Conservation (phyloP, 345 rosid species). For the Camelina neglecta region DNA sequence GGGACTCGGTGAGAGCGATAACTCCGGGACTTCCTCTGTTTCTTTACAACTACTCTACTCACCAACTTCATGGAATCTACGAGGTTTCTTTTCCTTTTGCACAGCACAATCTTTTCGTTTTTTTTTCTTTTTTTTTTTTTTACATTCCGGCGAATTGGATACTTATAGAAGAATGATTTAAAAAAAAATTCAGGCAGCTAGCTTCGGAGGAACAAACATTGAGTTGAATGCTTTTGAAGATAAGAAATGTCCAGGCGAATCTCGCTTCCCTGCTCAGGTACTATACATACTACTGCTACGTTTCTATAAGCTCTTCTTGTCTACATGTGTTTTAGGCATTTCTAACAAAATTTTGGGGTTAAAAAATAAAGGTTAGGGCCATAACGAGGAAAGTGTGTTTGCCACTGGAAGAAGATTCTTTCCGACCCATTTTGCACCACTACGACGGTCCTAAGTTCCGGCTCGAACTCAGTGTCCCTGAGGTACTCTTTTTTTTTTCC, state of each 20-base stretch:
- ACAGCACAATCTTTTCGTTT: too few species aligned
- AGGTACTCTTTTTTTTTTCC: slow-evolving; percentile 50
- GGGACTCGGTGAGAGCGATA: slow-evolving; percentile 96
- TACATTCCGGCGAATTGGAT: too few species aligned
- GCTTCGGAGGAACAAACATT: slow-evolving; percentile 98
- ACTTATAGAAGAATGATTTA: too few species aligned
- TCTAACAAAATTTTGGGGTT: not conserved
- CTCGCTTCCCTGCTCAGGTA: slow-evolving; percentile 96
- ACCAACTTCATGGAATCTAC: slow-evolving; percentile 95
- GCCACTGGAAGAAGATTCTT: slow-evolving; percentile 96
- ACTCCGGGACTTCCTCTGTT: slow-evolving; percentile 98
- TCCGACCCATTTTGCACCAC: slow-evolving; percentile 97
- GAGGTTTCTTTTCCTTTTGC: slow-evolving; percentile 43
- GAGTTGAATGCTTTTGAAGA: slow-evolving; percentile 95
- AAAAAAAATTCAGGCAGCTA: slow-evolving; percentile 52
- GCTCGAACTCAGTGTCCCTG: slow-evolving; percentile 88
- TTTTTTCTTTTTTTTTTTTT: too few species aligned
- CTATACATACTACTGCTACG: not conserved
- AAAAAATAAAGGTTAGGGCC: slow-evolving; percentile 55
- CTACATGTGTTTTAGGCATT: not conserved
- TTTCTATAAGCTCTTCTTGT: not conserved
- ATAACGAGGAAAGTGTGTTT: slow-evolving; percentile 80
- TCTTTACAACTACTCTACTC: slow-evolving; percentile 98
- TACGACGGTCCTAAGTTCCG: slow-evolving; percentile 99
- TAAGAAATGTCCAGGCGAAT: slow-evolving; percentile 91